These are phyloP conservation scores for Wickerhamiella slavikovae DNA, from an alignment of 805 yeast genomes.

Conservation along the genomic window DNA sequence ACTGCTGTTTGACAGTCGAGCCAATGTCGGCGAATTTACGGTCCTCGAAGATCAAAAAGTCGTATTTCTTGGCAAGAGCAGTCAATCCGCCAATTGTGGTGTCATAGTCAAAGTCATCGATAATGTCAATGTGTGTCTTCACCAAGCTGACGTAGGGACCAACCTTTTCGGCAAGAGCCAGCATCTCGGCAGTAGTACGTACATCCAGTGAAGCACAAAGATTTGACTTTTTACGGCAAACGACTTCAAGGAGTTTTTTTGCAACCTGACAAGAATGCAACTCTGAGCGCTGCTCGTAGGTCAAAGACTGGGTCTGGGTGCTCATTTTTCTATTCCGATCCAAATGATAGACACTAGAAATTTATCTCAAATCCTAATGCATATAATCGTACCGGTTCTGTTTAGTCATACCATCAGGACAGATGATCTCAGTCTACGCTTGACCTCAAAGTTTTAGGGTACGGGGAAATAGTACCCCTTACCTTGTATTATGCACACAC, in stretches of 20 bases:
- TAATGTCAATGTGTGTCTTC: conserved; percentile 86
- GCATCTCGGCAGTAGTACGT: conserved; percentile 53
- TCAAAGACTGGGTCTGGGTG: too few relatives aligned
- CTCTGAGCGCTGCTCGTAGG: conserved; percentile 52
- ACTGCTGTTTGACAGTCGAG: conserved; percentile 87
- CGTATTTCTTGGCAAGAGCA: conserved; percentile 55
- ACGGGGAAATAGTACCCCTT: too few relatives aligned
- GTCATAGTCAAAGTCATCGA: conserved; percentile 73
- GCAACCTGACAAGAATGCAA: conserved; percentile 66
- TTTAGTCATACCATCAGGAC: too few relatives aligned
- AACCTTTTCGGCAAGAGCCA: conserved; percentile 48
- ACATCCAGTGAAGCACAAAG: conserved; percentile 92
- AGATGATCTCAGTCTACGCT: too few relatives aligned
- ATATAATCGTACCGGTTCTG: too few relatives aligned
- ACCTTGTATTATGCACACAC: too few relatives aligned
- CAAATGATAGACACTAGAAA: too few relatives aligned
- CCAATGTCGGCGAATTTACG: conserved; percentile 98
- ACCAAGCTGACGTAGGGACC: conserved; percentile 87
- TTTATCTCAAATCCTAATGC: too few relatives aligned
- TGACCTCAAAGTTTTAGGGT: too few relatives aligned
- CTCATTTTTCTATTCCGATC: too few relatives aligned
- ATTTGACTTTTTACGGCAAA: conserved; percentile 67
- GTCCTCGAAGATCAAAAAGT: conserved; percentile 87
- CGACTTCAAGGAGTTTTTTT: conserved; percentile 42
- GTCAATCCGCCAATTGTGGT: conserved; percentile 58